Percentiles rank a stretch among this genome's conserved stretches.
These are phyloP conservation scores for Hirschfeldia incana DNA, from an alignment of 345 rosid genomes.

Conservation along the genomic window DNA sequence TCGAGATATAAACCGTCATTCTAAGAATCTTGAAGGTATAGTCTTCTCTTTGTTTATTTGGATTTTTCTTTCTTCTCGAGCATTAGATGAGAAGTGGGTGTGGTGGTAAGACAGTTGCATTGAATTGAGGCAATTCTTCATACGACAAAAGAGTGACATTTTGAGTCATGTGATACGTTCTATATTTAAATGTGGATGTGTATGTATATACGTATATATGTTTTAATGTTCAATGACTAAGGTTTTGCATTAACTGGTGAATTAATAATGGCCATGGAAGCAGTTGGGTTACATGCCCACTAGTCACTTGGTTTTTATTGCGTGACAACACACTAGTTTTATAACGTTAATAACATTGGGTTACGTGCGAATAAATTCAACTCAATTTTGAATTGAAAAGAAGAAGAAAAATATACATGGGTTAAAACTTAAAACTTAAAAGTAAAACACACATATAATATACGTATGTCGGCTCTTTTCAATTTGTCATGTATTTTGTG, in stretches of 20 bases:
- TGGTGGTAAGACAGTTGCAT: slow-evolving; percentile 40
- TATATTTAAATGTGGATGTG: not conserved
- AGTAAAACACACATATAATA: no score
- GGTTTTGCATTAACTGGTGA: slow-evolving; percentile 38
- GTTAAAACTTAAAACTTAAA: not conserved
- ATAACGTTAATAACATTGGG: slow-evolving; percentile 24
- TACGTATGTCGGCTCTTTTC: not conserved
- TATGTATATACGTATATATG: slow-evolving; percentile 4
- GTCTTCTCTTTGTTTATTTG: slow-evolving; percentile 13
- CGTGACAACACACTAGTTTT: slow-evolving; percentile 22
- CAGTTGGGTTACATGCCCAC: slow-evolving; percentile 39
- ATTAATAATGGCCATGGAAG: slow-evolving; percentile 30
- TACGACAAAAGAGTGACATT: slow-evolving; percentile 30
- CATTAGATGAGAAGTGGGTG: slow-evolving; percentile 37
- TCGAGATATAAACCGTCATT: slow-evolving; percentile 3
- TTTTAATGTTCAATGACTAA: slow-evolving; percentile 24
- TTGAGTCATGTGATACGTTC: slow-evolving; percentile 23
- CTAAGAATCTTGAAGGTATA: slow-evolving; percentile 23
- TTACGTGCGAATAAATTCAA: slow-evolving; percentile 17
- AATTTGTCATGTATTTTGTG: not conserved
- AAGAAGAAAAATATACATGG: not conserved
- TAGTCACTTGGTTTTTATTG: slow-evolving; percentile 35
- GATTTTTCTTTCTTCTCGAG: not conserved
- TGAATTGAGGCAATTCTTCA: slow-evolving; percentile 37
- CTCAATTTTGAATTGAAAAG: not conserved